Conservation (phyloP, 768 basidiomycete genomes). For the Suillus sp. region DNA sequence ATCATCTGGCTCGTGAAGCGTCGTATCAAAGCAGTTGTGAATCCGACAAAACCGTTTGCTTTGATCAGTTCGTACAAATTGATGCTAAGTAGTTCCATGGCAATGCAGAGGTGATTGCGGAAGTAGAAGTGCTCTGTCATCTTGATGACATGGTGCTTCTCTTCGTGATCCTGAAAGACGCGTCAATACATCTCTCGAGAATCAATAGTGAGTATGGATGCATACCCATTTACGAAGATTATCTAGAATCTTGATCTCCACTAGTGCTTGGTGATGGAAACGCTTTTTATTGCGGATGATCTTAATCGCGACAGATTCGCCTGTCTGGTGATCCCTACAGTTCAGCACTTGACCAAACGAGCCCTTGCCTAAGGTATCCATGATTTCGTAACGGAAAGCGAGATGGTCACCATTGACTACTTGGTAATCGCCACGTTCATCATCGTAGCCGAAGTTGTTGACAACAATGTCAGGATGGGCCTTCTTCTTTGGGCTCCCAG, state of each 20-base stretch:
- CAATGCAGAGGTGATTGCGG: conserved; percentile 96
- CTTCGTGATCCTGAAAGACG: conserved; percentile 78
- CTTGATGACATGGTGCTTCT: conserved; percentile 95
- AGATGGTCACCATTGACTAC: conserved; percentile 91
- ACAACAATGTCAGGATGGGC: conserved; percentile 70
- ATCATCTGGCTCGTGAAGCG: conserved; percentile 98
- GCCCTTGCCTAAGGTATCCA: conserved; percentile 93
- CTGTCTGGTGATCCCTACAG: conserved; percentile 94
- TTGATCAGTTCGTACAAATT: conserved; percentile 99
- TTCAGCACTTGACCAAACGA: conserved; percentile 97
- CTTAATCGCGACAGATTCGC: conserved; percentile 97
- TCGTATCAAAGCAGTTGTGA: conserved; percentile 91
- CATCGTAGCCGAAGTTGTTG: conserved; percentile 96
- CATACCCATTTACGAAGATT: conserved; percentile 96
- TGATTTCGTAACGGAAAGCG: conserved; percentile 94
- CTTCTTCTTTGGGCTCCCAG: conserved; percentile 79
- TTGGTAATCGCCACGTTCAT: conserved; percentile 96
- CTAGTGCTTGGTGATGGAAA: conserved; percentile 96
- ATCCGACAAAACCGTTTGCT: conserved; percentile 98
- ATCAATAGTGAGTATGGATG: neutral
- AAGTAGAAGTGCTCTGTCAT: conserved; percentile 99
- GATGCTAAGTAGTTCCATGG: conserved; percentile 96
- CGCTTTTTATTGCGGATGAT: conserved; percentile 99
- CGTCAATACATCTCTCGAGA: neutral
- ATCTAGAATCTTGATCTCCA: conserved; percentile 99